A percentile compares a stretch with the other conserved stretches of the same genome.
phyloP scores from a whole-genome alignment of 768 basidiomycete genomes.

The Gautieria morchelliformis region DNA sequence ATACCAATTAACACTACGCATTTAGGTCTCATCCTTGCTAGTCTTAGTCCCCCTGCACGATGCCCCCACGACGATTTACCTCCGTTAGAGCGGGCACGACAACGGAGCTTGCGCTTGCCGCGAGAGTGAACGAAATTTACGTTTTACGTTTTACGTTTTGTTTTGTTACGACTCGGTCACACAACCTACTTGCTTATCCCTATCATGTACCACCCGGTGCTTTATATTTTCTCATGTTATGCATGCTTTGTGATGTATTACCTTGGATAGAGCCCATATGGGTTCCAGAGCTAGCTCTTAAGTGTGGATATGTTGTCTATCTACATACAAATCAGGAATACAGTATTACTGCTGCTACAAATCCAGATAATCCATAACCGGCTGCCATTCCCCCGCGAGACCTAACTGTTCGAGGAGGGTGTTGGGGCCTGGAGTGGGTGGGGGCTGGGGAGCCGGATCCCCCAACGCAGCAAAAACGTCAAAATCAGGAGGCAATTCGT shows the following conservation, averaged over 20 bases:
- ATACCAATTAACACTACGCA: conserved; percentile 21
- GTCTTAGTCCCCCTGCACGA: conserved; percentile 13
- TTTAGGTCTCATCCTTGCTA: conserved; percentile 17
- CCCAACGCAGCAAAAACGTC: background rate
- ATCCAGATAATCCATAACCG: background rate
- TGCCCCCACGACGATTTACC: conserved; percentile 44
- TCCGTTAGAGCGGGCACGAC: conserved; percentile 59
- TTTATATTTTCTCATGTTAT: background rate
- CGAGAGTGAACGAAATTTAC: background rate
- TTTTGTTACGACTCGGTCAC: background rate
- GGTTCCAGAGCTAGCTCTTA: too few species aligned
- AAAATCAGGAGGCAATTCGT: background rate
- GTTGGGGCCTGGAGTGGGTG: background rate
- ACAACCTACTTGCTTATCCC: background rate
- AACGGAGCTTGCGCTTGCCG: conserved; percentile 21
- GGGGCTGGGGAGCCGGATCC: background rate
- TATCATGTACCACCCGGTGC: background rate
- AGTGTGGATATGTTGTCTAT: too few species aligned
- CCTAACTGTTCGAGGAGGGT: background rate
- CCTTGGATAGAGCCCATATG: background rate
- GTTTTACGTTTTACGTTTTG: background rate
- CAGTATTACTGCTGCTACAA: background rate
- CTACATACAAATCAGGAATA: too few species aligned
- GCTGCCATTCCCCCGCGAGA: background rate
- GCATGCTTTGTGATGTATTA: background rate